Evolutionary conservation across 2,329 filamentous ascomycete species (phyloP).

Genomic region (Arthrobotrys iridis): DNA sequence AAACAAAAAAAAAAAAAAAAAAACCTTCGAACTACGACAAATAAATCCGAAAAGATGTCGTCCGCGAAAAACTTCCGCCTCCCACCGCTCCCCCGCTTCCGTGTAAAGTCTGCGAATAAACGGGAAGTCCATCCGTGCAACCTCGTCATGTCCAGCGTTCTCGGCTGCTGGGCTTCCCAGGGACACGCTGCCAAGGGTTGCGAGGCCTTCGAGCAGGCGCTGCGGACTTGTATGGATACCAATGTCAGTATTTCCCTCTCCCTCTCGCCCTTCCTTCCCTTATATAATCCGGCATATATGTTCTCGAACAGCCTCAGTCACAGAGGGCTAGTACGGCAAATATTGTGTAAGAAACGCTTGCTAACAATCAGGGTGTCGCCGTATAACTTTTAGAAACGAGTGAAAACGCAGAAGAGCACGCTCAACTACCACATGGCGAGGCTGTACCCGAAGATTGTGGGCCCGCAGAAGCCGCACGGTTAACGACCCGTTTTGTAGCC

Average conservation of each 20-base stretch:
- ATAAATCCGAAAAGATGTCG: constrained; percentile 28
- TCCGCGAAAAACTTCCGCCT: constrained; percentile 62
- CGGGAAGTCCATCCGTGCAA: constrained; percentile 73
- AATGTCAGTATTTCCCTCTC: constrained; percentile 67
- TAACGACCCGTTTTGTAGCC: background rate
- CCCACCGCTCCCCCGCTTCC: constrained; percentile 71
- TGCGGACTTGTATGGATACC: constrained; percentile 80
- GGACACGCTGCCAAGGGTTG: constrained; percentile 68
- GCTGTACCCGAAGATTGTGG: constrained; percentile 77
- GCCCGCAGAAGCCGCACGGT: constrained; percentile 68
- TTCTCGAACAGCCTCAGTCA: background rate
- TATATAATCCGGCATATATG: background rate
- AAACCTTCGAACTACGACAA: too few species aligned
- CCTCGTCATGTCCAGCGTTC: constrained; percentile 72
- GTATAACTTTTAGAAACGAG: constrained; percentile 10
- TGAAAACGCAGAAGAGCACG: constrained; percentile 71
- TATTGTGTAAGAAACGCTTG: background rate
- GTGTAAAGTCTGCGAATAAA: constrained; percentile 72
- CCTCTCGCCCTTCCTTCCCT: background rate
- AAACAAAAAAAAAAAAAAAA: background rate
- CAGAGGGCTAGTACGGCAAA: too few species aligned
- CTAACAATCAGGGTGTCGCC: background rate
- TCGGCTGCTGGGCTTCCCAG: constrained; percentile 66
- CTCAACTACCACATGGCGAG: constrained; percentile 93
- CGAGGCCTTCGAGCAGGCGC: constrained; percentile 69